These are phyloP conservation scores for Sungouiozyma ichnusensis DNA, from an alignment of 805 yeast species.

Conservation along the genomic window DNA sequence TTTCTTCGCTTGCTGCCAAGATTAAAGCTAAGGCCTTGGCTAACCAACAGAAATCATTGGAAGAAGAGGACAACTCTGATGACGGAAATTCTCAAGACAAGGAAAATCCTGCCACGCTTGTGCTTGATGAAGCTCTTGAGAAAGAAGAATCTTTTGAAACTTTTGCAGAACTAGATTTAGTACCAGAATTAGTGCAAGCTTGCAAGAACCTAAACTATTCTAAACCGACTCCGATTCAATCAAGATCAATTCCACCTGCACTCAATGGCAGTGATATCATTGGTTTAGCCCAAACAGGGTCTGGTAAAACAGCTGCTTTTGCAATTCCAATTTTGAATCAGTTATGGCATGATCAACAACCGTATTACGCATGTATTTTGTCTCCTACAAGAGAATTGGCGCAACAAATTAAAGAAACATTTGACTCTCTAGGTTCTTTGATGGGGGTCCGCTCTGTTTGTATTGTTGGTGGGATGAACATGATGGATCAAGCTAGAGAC, in stretches of 20 bases:
- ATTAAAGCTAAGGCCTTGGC: conserved; percentile 36
- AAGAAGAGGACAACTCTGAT: too few species aligned
- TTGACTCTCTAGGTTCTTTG: conserved; percentile 80
- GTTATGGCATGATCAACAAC: conserved; percentile 79
- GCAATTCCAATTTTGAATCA: conserved; percentile 91
- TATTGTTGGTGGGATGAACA: conserved; percentile 95
- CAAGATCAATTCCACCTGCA: conserved; percentile 84
- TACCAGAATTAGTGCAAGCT: conserved; percentile 73
- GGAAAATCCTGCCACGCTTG: conserved; percentile 4
- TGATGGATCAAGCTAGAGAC: conserved; percentile 95
- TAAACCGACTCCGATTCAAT: conserved; percentile 89
- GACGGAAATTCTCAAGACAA: too few species aligned
- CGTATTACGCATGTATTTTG: conserved; percentile 80
- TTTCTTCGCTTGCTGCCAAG: conserved; percentile 45
- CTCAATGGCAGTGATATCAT: conserved; percentile 84
- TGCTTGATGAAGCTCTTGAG: conserved; percentile 9
- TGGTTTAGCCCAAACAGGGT: conserved; percentile 95
- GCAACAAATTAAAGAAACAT: conserved; percentile 83
- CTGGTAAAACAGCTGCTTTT: conserved; percentile 98
- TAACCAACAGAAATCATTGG: conserved; percentile 15
- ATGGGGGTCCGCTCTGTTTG: conserved; percentile 91
- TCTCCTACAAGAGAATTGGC: conserved; percentile 84
- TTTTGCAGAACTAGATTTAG: conserved; percentile 51
- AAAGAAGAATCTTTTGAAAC: conserved; percentile 26
- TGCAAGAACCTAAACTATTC: conserved; percentile 62